Evolutionary conservation across 441 rosid genomes (phyloP).

Genomic region (Populus hybrid): DNA sequence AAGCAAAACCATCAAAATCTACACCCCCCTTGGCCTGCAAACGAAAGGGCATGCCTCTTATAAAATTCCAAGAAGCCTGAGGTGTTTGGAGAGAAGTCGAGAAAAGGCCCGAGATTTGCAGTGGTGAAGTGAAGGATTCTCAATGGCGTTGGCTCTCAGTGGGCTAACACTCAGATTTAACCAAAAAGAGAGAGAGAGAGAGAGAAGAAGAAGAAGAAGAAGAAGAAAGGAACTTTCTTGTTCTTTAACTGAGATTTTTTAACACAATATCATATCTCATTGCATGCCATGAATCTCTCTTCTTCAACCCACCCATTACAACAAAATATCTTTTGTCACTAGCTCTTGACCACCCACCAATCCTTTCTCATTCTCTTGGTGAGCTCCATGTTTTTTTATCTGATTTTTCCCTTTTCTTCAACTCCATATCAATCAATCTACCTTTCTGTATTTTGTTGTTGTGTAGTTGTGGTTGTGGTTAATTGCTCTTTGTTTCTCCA

Average conservation of each 20-base stretch:
- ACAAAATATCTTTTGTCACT: slow-evolving; percentile 3
- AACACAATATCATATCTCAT: slow-evolving; percentile 15
- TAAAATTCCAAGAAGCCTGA: slow-evolving; percentile 10
- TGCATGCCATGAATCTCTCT: slow-evolving; percentile 29
- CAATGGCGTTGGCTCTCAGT: slow-evolving; percentile 5
- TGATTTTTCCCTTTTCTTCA: not conserved
- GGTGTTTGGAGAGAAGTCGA: not conserved
- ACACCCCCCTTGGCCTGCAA: slow-evolving; percentile 32
- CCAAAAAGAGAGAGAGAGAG: not conserved
- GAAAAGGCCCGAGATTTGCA: slow-evolving; percentile 7
- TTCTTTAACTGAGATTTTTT: slow-evolving; percentile 13
- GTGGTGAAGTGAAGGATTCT: not conserved
- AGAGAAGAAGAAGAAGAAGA: too few relatives aligned
- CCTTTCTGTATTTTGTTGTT: not conserved
- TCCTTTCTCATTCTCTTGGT: slow-evolving; percentile 15
- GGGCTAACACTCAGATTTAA: slow-evolving; percentile 13
- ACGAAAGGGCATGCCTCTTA: slow-evolving; percentile 33
- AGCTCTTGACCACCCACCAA: slow-evolving; percentile 10
- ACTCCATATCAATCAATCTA: slow-evolving; percentile 21
- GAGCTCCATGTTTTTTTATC: slow-evolving; percentile 22
- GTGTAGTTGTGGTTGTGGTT: not conserved
- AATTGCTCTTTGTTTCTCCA: not conserved
- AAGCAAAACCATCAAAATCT: slow-evolving; percentile 29
- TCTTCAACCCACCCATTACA: slow-evolving; percentile 21
- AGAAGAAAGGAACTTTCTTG: slow-evolving; percentile 2